phyloP scores from a whole-genome alignment of 1,139 yeast species.

The Lodderomyces margitis region DNA sequence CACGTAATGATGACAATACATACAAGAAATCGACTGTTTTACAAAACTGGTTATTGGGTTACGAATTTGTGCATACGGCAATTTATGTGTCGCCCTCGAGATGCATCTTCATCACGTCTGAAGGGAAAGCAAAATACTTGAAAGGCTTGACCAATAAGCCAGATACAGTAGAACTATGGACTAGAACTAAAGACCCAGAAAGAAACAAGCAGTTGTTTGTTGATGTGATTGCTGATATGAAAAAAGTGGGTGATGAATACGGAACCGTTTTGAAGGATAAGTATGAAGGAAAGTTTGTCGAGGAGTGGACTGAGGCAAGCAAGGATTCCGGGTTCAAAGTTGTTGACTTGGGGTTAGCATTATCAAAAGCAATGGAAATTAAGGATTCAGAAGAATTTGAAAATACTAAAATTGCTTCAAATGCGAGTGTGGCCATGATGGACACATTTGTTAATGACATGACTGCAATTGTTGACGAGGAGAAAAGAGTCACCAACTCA shows the following conservation, averaged over 20 bases:
- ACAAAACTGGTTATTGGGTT: constrained; percentile 92
- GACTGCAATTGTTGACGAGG: constrained; percentile 87
- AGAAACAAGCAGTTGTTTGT: constrained; percentile 68
- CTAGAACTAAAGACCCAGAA: constrained; percentile 77
- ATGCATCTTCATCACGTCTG: constrained; percentile 71
- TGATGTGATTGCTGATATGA: constrained; percentile 53
- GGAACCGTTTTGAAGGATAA: constrained; percentile 73
- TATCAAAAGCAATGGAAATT: constrained; percentile 59
- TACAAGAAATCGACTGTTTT: constrained; percentile 85
- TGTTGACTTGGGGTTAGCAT: constrained; percentile 55
- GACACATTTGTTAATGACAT: constrained; percentile 83
- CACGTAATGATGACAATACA: constrained; percentile 83
- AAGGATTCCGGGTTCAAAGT: constrained; percentile 36
- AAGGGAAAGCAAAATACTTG: constrained; percentile 83
- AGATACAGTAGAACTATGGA: constrained; percentile 62
- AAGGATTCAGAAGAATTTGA: constrained; percentile 81
- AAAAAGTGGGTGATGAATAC: constrained; percentile 43
- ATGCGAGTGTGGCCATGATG: constrained; percentile 79
- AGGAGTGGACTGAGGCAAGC: constrained; percentile 72
- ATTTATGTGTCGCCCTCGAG: constrained; percentile 62
- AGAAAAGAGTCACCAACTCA: constrained; percentile 68
- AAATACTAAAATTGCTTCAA: constrained; percentile 67
- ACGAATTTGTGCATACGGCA: constrained; percentile 91
- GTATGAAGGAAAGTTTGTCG: constrained; percentile 78
- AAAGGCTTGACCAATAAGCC: constrained; percentile 47